phyloP scores from a whole-genome alignment of 2,329 filamentous ascomycete genomes.

The Trichothecium sympodiale region DNA sequence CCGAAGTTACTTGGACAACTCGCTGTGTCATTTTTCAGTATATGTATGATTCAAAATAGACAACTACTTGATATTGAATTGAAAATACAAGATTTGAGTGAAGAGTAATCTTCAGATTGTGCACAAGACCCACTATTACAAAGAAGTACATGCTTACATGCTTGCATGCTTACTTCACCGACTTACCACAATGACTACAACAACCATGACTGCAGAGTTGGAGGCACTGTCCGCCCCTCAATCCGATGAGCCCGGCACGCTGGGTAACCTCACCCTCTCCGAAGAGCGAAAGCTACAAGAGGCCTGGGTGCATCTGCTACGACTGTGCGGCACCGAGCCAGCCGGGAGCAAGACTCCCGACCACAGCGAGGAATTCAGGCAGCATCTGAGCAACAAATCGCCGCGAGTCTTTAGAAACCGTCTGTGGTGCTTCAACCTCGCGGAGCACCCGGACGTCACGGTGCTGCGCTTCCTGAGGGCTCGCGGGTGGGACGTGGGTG shows the following conservation, averaged over 20 bases:
- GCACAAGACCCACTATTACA: too few species aligned
- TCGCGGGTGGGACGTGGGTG: slow-evolving; percentile 27
- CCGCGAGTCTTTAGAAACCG: slow-evolving; percentile 1
- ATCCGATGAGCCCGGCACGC: not conserved
- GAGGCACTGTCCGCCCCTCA: not conserved
- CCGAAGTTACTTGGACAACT: too few species aligned
- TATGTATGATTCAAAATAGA: too few species aligned
- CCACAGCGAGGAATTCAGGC: slow-evolving; percentile 8
- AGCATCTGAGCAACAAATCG: slow-evolving; percentile 12
- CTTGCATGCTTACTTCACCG: too few species aligned
- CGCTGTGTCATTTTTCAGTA: too few species aligned
- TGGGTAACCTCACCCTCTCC: slow-evolving; percentile 12
- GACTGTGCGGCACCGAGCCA: slow-evolving; percentile 9
- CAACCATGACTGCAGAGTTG: too few species aligned
- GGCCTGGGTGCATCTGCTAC: slow-evolving; percentile 12
- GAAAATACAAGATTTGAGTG: too few species aligned
- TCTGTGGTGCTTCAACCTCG: slow-evolving; percentile 10
- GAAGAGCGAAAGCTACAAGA: slow-evolving; percentile 14
- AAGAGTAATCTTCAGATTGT: too few species aligned
- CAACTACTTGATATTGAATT: too few species aligned
- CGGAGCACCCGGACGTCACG: slow-evolving; percentile 25
- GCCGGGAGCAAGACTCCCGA: slow-evolving; percentile 1
- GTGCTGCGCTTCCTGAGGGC: slow-evolving; percentile 28
- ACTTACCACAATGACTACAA: not conserved
- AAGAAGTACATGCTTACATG: too few species aligned